Base-by-base conservation (phyloP, 2,329 filamentous ascomycete genomes). In the Arthrobotrys sinensis region DNA sequence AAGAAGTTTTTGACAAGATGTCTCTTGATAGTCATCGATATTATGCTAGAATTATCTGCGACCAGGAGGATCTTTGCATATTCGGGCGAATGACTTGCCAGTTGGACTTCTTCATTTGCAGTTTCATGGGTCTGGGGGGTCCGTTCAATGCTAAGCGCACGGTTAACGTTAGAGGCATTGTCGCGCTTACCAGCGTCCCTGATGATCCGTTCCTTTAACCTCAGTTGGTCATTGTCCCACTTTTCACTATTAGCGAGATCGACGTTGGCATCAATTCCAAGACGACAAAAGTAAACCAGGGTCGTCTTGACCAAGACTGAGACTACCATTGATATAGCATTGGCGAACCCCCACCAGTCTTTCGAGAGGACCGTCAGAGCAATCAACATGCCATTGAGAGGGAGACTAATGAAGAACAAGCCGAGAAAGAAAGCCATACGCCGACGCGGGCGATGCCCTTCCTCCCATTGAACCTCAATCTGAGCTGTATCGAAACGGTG, bases 261-360 rank as follows among this genome's bases (percentile, higher is more conserved):
- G 34, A 36, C 10, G 34, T 36, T 45, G 40, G 40, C 52, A 36
- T 72, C 55, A 21, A 50, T 32, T 7, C 28, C 36, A 5, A 14
- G 7, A n/a, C 45, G 50, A 43, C 63, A 67, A 21, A 16, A 36
- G 6, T 36, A 16, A 3, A 68, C 68, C 6, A 72, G 19, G 55
- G 21, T 38, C 4, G 14, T 16, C n/a, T 60, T 24, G 19, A 48
- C 53, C 3, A 48, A 10, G 24, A 62, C 36, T 3, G 68, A 72
- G 11, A 72, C 14, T 11, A 65, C 24, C 55, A 72, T 72, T 10
- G 68, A 65, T 12, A 52, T 38, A 28, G 34, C 53, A 40, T 65
- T 65, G 4, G 57, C 57, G 43, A 72, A 64, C 12, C 68, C 68
- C 60, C 60, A 72, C 68, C 68, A 67, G 57, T 72, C 68, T 14